A percentile compares a stretch with the other conserved stretches of the same genome.
These are phyloP conservation scores for Clathrospora elynae DNA, from an alignment of 2,329 filamentous ascomycete species.

Conservation along the genomic window DNA sequence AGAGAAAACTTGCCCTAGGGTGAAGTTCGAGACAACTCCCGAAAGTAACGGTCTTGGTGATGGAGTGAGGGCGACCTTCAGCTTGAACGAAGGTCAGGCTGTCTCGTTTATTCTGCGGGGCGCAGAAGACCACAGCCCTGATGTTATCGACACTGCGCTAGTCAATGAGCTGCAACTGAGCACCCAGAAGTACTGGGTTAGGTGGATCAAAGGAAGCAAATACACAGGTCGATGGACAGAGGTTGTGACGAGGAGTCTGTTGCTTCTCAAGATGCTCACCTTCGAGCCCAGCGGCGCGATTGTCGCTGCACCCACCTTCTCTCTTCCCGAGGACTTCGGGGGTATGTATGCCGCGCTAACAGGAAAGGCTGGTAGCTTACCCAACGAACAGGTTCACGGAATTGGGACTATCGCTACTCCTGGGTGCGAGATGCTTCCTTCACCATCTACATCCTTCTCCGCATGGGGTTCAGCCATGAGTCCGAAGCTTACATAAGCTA, in stretches of 20 bases:
- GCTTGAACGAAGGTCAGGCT: conserved; percentile 68
- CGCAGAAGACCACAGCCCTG: conserved; percentile 60
- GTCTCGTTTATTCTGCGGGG: conserved; percentile 72
- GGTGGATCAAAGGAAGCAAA: conserved; percentile 72
- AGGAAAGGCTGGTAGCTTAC: neutral
- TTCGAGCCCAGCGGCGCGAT: conserved; percentile 81
- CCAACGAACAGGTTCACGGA: conserved; percentile 53
- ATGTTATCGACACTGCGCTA: conserved; percentile 62
- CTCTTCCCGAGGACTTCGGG: conserved; percentile 68
- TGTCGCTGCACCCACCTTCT: conserved; percentile 76
- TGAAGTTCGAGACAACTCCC: conserved; percentile 62
- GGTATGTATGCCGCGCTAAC: conserved; percentile 13
- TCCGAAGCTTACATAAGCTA: conserved; percentile 80
- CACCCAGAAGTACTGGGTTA: conserved; percentile 73
- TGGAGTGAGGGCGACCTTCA: conserved; percentile 65
- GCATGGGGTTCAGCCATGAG: conserved; percentile 75
- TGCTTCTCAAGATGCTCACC: conserved; percentile 77
- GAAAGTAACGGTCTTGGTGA: conserved; percentile 62
- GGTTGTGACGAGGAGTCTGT: conserved; percentile 70
- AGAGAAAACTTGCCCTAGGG: conserved; percentile 54
- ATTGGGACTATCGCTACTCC: conserved; percentile 74
- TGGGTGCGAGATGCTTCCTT: conserved; percentile 81
- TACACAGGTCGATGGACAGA: conserved; percentile 76
- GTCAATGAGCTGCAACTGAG: conserved; percentile 69
- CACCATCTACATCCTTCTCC: conserved; percentile 75